Evolutionary conservation across 2,329 filamentous ascomycete genomes (phyloP), one percentile per base, ranked within the genome.

Genomic region (Xylariaceae sp.): DNA sequence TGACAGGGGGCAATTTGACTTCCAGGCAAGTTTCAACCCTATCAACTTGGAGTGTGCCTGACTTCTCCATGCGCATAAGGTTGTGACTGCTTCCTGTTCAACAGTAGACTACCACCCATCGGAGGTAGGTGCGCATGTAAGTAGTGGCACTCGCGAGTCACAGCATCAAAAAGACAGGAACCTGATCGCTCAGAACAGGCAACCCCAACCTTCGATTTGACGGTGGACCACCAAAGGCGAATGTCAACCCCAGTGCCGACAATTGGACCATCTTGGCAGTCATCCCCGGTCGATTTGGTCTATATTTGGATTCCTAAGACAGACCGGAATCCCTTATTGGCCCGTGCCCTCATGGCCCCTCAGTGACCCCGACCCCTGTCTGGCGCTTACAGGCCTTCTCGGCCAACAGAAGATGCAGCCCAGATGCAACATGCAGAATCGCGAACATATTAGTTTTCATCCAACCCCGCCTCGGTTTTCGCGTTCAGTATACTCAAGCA

Each of bases 361-460:
- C 36, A 33, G 41, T 13, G 36, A n/a, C 36, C 31, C 43, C 38
- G 31, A 34, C 41, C 27, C 33, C 21, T 45, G 32, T 40, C 44
- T 44, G 50, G 50, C 50, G 50, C 50, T 48, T 52, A 52, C 28
- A 43, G 26, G 15, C 28, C 36, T 32, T 13, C 16, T 31, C 17
- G 15, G 11, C 7, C 7, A 6, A 24, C 21, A 24, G 11, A 24
- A 24, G 21, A 11, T 24, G 11, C 6, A 7, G 21, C 11, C 21
- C 6, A 24, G 21, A 24, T 24, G 21, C 6, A 11, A 6, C 21
- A 24, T 24, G 21, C 21, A 24, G 11, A 7, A 24, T 11, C 21
- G 11, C 21, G 11, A 24, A n/a, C n/a, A n/a, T n/a, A n/a, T n/a
- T n/a, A n/a, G n/a, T n/a, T n/a, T n/a, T n/a, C n/a, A n/a, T n/a